Percentiles rank a stretch among this genome's conserved stretches.
Evolutionary conservation across 2,329 filamentous ascomycete species (phyloP).

Genomic region (Fusarium sp.): DNA sequence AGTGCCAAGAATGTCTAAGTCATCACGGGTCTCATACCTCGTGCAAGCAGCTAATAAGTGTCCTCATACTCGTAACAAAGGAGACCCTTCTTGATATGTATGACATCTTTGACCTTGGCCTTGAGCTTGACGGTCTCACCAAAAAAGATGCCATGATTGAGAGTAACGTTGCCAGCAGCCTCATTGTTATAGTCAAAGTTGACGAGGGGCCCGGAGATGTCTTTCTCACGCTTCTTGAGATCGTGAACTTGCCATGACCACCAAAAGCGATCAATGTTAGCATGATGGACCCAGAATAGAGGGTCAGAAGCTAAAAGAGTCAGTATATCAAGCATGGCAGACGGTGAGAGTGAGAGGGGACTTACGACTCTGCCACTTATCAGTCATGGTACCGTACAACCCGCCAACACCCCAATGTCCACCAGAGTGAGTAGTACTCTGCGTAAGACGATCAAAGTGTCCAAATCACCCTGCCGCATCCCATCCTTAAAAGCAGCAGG

Average conservation of each 20-base stretch:
- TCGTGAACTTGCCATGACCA: slow-evolving; percentile 30
- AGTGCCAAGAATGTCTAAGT: background rate
- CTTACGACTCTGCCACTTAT: slow-evolving; percentile 29
- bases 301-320: background rate
- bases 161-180: slow-evolving; percentile 3
- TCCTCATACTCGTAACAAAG: slow-evolving; percentile 22
- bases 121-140: slow-evolving; percentile 10
- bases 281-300: slow-evolving; percentile 44
- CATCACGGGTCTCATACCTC: background rate
- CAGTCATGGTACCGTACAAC: slow-evolving; percentile 39
- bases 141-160: background rate
- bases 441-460: slow-evolving; percentile 30
- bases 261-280: slow-evolving; percentile 44
- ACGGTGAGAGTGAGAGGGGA: rapidly evolving
- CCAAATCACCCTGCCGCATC: slow-evolving; percentile 37
- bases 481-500: slow-evolving; percentile 21
- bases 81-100: slow-evolving; percentile 15
- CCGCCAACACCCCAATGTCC: slow-evolving; percentile 43
- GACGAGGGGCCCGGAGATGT: slow-evolving; percentile 22
- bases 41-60: background rate
- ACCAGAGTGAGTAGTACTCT: slow-evolving; percentile 41
- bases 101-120: slow-evolving; percentile 14
- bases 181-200: slow-evolving; percentile 26
- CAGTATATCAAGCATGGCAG: background rate
- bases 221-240: slow-evolving; percentile 10